Evolutionary conservation across 352 stramenopile species (phyloP).

Genomic region (Pythium brachiatum): DNA sequence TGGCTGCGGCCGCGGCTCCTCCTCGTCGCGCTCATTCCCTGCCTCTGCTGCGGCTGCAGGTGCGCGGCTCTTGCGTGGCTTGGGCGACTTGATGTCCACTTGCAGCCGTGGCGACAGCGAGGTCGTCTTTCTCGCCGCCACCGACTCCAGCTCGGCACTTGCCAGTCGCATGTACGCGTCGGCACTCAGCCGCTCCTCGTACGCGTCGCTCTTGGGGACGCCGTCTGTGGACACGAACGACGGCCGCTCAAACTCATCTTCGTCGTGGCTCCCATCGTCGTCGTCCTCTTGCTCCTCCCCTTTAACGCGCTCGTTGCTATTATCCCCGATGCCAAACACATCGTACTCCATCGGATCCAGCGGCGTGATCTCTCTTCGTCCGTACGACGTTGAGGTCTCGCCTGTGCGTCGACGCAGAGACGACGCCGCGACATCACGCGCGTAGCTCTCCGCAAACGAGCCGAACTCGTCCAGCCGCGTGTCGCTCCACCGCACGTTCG

Average conservation of each 20-base stretch:
- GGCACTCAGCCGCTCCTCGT: slow-evolving; percentile 45
- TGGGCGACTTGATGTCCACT: background rate
- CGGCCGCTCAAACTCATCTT: slow-evolving; percentile 37
- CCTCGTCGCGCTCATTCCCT: background rate
- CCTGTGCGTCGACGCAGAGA: slow-evolving; percentile 18
- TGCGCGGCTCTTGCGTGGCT: slow-evolving; percentile 7
- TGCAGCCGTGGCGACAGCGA: slow-evolving; percentile 1
- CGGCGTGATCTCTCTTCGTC: background rate
- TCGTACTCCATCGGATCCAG: slow-evolving; percentile 11
- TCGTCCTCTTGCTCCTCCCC: slow-evolving; percentile 20
- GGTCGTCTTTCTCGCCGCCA: slow-evolving; percentile 3
- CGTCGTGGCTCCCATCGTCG: slow-evolving; percentile 7
- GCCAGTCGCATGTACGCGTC: slow-evolving; percentile 81
- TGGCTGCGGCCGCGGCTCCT: background rate
- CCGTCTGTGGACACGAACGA: slow-evolving; percentile 79
- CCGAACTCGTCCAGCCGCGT: slow-evolving; percentile 40
- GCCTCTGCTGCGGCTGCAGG: background rate
- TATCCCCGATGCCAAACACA: slow-evolving; percentile 7
- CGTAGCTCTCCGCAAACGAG: slow-evolving; percentile 45
- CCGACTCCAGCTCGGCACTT: slow-evolving; percentile 45
- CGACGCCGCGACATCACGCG: slow-evolving; percentile 37
- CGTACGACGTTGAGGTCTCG: slow-evolving; percentile 2
- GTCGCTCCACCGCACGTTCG: slow-evolving; percentile 40
- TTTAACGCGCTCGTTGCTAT: background rate
- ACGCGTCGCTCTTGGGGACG: slow-evolving; percentile 7